Evolutionary conservation across 2,329 filamentous ascomycete genomes (phyloP).

Genomic region (Pseudocercospora vitis): DNA sequence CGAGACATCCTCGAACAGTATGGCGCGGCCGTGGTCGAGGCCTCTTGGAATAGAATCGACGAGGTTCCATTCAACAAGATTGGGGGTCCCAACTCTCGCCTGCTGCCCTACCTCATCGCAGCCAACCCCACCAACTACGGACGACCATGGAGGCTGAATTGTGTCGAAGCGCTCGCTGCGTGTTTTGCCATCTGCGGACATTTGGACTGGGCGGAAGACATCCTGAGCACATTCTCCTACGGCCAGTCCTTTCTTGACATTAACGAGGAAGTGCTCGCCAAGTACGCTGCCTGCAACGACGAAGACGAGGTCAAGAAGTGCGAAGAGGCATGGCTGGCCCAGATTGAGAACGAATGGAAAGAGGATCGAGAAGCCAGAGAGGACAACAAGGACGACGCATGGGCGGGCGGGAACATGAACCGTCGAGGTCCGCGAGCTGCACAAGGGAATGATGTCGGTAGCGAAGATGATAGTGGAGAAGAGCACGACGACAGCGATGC

Average conservation of each 20-base stretch:
- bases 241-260: slow-evolving; percentile 87
- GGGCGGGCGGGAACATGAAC: slow-evolving; percentile 90
- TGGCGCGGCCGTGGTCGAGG: slow-evolving; percentile 94
- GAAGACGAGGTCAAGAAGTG: slow-evolving; percentile 80
- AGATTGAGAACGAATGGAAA: slow-evolving; percentile 84
- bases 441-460: slow-evolving; percentile 54
- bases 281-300: slow-evolving; percentile 79
- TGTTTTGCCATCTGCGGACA: slow-evolving; percentile 93
- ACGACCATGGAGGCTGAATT: slow-evolving; percentile 91
- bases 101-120: slow-evolving; percentile 91
- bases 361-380: slow-evolving; percentile 70
- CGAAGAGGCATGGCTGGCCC: slow-evolving; percentile 83
- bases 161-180: slow-evolving; percentile 89
- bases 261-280: slow-evolving; percentile 76
- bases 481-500: slow-evolving; percentile 41
- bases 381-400: slow-evolving; percentile 68
- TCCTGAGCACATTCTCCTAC: slow-evolving; percentile 83
- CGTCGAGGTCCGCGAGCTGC: slow-evolving; percentile 53
- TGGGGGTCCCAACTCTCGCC: slow-evolving; percentile 85
- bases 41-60: slow-evolving; percentile 88
- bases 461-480: slow-evolving; percentile 44
- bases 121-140: slow-evolving; percentile 98
- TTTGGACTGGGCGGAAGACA: slow-evolving; percentile 81
- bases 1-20: slow-evolving; percentile 77
- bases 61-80: slow-evolving; percentile 91